Conservation (phyloP, 2,329 filamentous ascomycete species). For the Blastomyces percursus region DNA sequence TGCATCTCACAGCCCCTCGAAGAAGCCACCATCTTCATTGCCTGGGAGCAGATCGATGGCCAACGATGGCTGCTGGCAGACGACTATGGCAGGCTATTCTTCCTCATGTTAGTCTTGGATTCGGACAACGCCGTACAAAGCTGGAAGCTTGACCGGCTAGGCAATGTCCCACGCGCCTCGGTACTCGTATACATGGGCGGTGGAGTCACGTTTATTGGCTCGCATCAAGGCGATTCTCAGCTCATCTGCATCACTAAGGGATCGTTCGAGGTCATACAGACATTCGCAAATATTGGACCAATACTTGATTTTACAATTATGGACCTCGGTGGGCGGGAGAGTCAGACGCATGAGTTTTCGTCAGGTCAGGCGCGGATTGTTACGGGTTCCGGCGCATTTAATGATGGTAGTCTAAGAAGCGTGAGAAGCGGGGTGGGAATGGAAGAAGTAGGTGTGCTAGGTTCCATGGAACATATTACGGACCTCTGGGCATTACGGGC, state of each 20-base stretch:
- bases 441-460: constrained; percentile 73
- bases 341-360: constrained; percentile 77
- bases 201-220: constrained; percentile 71
- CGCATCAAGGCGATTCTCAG: constrained; percentile 86
- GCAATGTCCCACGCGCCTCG: constrained; percentile 61
- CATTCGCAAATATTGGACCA: constrained; percentile 73
- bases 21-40: constrained; percentile 76
- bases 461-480: constrained; percentile 63
- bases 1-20: constrained; percentile 54
- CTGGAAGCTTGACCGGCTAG: constrained; percentile 59
- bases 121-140: constrained; percentile 55
- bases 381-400: constrained; percentile 80
- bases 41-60: constrained; percentile 76
- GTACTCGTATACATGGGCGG: constrained; percentile 61
- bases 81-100: constrained; percentile 74
- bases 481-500: constrained; percentile 59
- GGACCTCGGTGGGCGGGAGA: constrained; percentile 83
- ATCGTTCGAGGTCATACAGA: constrained; percentile 59
- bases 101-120: constrained; percentile 66
- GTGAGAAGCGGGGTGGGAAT: constrained; percentile 89
- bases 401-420: constrained; percentile 77
- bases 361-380: constrained; percentile 91
- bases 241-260: constrained; percentile 55
- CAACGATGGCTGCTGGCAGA: constrained; percentile 81
- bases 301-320: constrained; percentile 91